Conservation (phyloP, 106 monocot genomes). For the Acanthochlamys bracteata region DNA sequence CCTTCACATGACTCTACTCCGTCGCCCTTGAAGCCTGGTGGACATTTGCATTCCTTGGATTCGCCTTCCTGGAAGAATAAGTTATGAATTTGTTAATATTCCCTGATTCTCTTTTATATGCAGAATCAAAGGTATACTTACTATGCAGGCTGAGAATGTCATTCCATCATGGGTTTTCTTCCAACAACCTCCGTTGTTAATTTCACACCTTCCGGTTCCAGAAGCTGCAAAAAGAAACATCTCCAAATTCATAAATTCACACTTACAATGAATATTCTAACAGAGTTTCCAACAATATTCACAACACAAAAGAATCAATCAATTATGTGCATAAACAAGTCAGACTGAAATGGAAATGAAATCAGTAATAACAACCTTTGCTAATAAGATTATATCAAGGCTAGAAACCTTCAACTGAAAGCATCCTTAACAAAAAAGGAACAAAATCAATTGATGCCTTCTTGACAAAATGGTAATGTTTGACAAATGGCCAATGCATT, state of each 20-base stretch:
- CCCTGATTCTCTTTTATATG: background rate
- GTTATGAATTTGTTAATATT: background rate
- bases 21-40: slow-evolving; percentile 84
- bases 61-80: slow-evolving; percentile 34
- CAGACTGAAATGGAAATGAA: no score
- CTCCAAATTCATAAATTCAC: background rate
- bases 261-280: background rate
- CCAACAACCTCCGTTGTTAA: slow-evolving; percentile 99
- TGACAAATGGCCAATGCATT: background rate
- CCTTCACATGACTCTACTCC: slow-evolving; percentile 78
- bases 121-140: slow-evolving; percentile 26
- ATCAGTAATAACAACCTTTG: no score
- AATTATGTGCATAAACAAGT: no score
- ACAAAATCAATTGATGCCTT: background rate
- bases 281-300: no score
- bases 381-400: no score
- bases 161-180: slow-evolving; percentile 42
- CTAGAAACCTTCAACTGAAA: no score
- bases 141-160: slow-evolving; percentile 67
- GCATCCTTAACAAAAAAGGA: background rate
- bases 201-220: slow-evolving; percentile 80
- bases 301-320: no score
- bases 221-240: slow-evolving; percentile 39
- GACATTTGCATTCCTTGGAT: slow-evolving; percentile 80
- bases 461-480: background rate